Evolutionary conservation across 2,329 filamentous ascomycete species (phyloP), one percentile per base, ranked within the genome.

Genomic region (Nemania diffusa): DNA sequence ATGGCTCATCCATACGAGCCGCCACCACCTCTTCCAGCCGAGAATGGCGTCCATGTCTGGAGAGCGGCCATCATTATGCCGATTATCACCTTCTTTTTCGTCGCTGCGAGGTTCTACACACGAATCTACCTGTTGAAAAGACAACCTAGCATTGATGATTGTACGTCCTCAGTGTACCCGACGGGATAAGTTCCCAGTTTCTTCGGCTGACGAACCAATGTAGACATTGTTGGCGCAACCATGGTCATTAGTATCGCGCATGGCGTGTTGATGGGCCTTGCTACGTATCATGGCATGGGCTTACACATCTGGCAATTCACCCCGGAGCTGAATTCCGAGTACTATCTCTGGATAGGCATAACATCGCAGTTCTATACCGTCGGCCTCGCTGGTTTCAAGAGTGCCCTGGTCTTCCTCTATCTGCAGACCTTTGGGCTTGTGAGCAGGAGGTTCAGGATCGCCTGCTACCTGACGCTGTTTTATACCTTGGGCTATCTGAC

Each of bases 401-500:
- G 62, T 57, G 69, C 75, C 4, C 58, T 77, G 46, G 61, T 77
- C 15, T 56, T 76, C 5, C 69, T 76, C 13, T 77, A 77, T 52
- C 58, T 77, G 26, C 73, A 77, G 53, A 69, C 75, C 26, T 76
- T 77, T 52, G 75, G 75, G 11, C 52, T 69, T 20, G 65, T 73
- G 63, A 74, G 73, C 67, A 57, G 22, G n/a, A 72, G 64, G 37
- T 77, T 77, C 58, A 65, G 73, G n/a, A 70, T 73, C 42, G 70
- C 70, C 20, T 77, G 74, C 62, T 76, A 77, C 56, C 51, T 73
- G 56, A 67, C 73, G n/a, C 60, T 77, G 4, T 75, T 76, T 55
- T 77, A 75, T 15, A 83, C 78, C 73, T 86, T 88, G 27, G 89
- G 85, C 64, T 88, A 79, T 0, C 86, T 90, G 15, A 92, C 83